A percentile compares a stretch with the other conserved stretches of the same genome.
These are phyloP conservation scores for Toxicodendron radicans DNA, from an alignment of 345 rosid species.

Conservation along the genomic window DNA sequence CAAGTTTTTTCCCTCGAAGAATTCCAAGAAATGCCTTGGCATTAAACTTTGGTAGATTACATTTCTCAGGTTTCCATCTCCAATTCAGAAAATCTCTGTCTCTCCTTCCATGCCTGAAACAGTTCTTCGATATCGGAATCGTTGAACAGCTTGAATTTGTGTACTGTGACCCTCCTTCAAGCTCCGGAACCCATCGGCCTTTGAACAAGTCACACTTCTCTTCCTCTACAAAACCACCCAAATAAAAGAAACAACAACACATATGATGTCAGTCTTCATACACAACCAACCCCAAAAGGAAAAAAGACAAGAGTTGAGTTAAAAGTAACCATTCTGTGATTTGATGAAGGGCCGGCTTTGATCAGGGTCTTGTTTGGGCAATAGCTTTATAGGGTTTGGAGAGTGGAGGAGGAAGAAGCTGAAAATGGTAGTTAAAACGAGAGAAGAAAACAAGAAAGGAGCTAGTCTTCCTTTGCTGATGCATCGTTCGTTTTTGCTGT, in stretches of 20 bases:
- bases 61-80: slow-evolving; percentile 88
- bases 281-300: background rate
- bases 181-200: slow-evolving; percentile 78
- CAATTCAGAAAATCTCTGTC: slow-evolving; percentile 71
- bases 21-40: slow-evolving; percentile 45
- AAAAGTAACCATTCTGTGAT: slow-evolving; percentile 25
- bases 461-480: slow-evolving; percentile 35
- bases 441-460: slow-evolving; percentile 48
- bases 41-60: slow-evolving; percentile 69
- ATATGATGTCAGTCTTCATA: background rate
- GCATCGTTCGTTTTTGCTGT: slow-evolving; percentile 38
- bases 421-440: slow-evolving; percentile 50
- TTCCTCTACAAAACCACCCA: slow-evolving; percentile 16
- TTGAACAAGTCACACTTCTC: slow-evolving; percentile 58
- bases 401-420: slow-evolving; percentile 50
- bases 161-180: slow-evolving; percentile 42
- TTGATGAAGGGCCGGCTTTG: slow-evolving; percentile 25
- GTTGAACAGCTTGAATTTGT: slow-evolving; percentile 73
- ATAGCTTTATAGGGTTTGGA: slow-evolving; percentile 45
- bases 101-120: slow-evolving; percentile 69
- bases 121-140: slow-evolving; percentile 74
- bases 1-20: slow-evolving; percentile 72
- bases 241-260: background rate
- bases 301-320: background rate
- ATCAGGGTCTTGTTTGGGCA: slow-evolving; percentile 21